Percentiles rank a stretch among this genome's conserved stretches.
These are phyloP conservation scores for Trebouxia sp. DNA, from an alignment of 139 green algal species.

Conservation along the genomic window DNA sequence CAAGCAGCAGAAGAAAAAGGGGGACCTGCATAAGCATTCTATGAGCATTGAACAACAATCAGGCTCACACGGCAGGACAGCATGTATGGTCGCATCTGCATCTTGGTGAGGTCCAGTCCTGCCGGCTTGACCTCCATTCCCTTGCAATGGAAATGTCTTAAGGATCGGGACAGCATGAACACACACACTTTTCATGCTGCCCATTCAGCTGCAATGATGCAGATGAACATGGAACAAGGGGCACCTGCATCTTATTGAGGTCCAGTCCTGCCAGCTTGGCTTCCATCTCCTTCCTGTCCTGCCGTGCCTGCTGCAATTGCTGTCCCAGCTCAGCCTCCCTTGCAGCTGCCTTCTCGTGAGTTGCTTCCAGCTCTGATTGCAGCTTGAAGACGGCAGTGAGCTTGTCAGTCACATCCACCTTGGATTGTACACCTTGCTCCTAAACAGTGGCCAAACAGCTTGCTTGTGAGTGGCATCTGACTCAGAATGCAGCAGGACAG, in stretches of 20 bases:
- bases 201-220: no score
- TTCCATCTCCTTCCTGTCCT: conserved; percentile 55
- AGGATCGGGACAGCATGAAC: no score
- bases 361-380: conserved; percentile 47
- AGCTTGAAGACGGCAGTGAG: conserved; percentile 45
- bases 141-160: no score
- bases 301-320: conserved; percentile 52
- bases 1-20: no score
- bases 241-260: conserved; percentile 41
- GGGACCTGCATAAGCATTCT: no score
- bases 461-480: background rate
- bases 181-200: no score
- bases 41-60: no score
- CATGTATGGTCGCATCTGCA: no score
- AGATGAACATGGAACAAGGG: background rate
- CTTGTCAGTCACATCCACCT: conserved; percentile 35
- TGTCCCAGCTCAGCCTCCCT: conserved; percentile 49
- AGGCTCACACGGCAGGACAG: no score
- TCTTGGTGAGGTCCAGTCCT: no score
- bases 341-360: background rate
- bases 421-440: conserved; percentile 22
- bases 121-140: no score
- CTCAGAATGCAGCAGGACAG: background rate
- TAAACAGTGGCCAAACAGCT: background rate
- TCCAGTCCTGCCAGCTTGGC: conserved; percentile 48